Evolutionary conservation across 768 basidiomycete genomes (phyloP).

Genomic region (Paxillus ammoniavirescens): DNA sequence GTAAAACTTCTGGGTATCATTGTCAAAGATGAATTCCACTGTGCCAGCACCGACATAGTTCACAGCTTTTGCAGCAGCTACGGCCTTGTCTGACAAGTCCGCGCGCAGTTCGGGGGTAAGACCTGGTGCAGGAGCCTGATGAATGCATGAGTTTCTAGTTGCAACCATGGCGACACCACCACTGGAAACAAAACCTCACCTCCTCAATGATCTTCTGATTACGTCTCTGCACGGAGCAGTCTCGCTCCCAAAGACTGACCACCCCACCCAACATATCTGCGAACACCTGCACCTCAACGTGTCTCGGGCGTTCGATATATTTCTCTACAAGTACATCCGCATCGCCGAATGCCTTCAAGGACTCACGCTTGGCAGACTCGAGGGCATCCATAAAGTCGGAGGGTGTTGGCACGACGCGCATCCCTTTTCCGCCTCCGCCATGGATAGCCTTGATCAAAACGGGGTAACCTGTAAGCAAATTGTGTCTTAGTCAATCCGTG

Average conservation of each 20-base stretch:
- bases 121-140: conserved; percentile 87
- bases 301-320: conserved; percentile 82
- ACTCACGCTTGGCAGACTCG: conserved; percentile 86
- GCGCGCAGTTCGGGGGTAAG: conserved; percentile 74
- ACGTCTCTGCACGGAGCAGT: conserved; percentile 87
- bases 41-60: conserved; percentile 90
- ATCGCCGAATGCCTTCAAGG: conserved; percentile 84
- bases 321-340: conserved; percentile 86
- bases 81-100: conserved; percentile 81
- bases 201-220: conserved; percentile 98
- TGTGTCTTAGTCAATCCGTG: neutral
- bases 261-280: conserved; percentile 77
- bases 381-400: conserved; percentile 78
- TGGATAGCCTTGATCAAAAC: conserved; percentile 96
- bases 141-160: neutral
- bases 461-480: conserved; percentile 62
- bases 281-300: conserved; percentile 95
- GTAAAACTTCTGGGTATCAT: conserved; percentile 81
- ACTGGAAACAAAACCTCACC: conserved; percentile 34
- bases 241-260: conserved; percentile 95
- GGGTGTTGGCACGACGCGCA: conserved; percentile 75
- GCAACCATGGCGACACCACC: neutral
- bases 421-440: conserved; percentile 94
- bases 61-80: conserved; percentile 91
- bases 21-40: conserved; percentile 97